Evolutionary conservation across 257 asterid genomes (phyloP), one percentile per base, ranked within the genome.

Genomic region (Solanum pennellii): DNA sequence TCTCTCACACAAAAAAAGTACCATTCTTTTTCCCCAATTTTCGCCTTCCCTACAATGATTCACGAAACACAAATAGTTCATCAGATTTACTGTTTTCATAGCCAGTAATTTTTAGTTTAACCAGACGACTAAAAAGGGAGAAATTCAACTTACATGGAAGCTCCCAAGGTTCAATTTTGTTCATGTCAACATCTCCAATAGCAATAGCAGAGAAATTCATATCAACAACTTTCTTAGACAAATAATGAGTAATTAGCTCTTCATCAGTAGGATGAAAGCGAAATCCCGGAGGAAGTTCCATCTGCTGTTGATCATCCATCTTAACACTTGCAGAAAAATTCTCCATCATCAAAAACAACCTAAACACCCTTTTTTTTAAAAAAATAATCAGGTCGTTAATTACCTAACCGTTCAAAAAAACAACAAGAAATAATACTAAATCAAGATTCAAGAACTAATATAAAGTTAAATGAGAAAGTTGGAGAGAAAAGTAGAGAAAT

Each of bases 251-350:
- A 79, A 95, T 94, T 62, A 95, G 84, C 77, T 95, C 98, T 88
- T 94, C 98, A 41, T 95, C 98, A 2, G 95, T 92, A 0, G 98
- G 98, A 77, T 95, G 97, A 25, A 95, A 95, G 74, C 98, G 94
- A 77, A 95, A 95, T 25, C 98, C 98, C 3, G 98, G 95, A 5
- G 98, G 98, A 80, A 95, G 74, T 35, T 93, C 94, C 73, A 95
- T 85, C 71, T 85, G 84, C 15, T 29, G 87, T 25, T 84, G 92
- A 86, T 87, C 91, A 35, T 86, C 91, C 33, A 83, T 89, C 29
- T 83, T 87, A 42, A 88, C 86, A 85, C 66, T 20, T 39, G 74
- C 93, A 33, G 88, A 85, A 83, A 79, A 87, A 52, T 89, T 92
- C 72, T 92, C 94, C 94, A 93, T 92, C 39, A 33, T 33, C 35